Evolutionary conservation across 257 asterid species (phyloP), one percentile per base, ranked within the genome.

Genomic region (Leonotis leonurus): DNA sequence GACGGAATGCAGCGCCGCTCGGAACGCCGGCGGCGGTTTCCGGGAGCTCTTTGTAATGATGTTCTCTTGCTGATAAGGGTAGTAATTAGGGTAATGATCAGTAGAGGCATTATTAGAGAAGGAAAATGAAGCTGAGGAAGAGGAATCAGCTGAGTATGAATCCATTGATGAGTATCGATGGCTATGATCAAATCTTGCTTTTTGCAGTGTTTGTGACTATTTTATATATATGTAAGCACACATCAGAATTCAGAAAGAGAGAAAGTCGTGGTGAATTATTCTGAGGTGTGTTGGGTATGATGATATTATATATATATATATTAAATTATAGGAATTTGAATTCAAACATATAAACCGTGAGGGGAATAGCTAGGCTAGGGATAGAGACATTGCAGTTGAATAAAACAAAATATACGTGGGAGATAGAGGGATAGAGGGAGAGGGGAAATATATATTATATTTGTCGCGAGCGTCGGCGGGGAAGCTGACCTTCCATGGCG

Each of bases 1-100:
- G 66, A 79, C 78, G 66, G 80, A 60, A 43, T 80, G 89, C 5
- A 76, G 79, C 2, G 81, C 70, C 0, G 87, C 65, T n/a, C 35
- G 65, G 60, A 66, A 71, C n/a, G n/a, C n/a, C n/a, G n/a, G n/a
- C n/a, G n/a, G n/a, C 6, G 62, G 69, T 20, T 40, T 60, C 0
- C 29, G 9, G 9, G 41, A n/a, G n/a, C n/a, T n/a, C n/a, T n/a
- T n/a, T n/a, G n/a, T n/a, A n/a, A n/a, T n/a, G n/a, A n/a, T 35
- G 12, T 24, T 17, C 1, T 1, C 17, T 46, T 16, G 59, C 11
- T 33, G 72, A n/a, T n/a, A n/a, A n/a, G n/a, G n/a, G n/a, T n/a
- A n/a, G 7, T 16, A 39, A 3, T 25, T 0, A 3, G 22, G 41
- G 22, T 46, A 3, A 6, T 40, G n/a, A 8, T 29, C 25, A 32